phyloP scores from a whole-genome alignment of 306 rosid species.

The Glycine tomentella region DNA sequence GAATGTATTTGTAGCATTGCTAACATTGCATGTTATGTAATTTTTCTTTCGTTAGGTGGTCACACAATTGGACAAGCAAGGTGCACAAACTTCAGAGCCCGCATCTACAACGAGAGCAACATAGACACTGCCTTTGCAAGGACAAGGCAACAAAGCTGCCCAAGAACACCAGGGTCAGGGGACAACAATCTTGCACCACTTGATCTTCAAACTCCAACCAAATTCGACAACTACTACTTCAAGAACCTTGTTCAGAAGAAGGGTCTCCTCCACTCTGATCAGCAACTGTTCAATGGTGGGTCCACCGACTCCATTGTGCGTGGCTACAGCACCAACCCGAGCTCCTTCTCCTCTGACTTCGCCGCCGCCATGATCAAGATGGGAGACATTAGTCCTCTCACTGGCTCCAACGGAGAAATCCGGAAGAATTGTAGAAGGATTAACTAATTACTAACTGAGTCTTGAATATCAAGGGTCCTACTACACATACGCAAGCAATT shows the following conservation, averaged over 20 bases:
- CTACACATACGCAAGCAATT: no score
- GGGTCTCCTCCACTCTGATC: constrained; percentile 70
- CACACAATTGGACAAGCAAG: constrained; percentile 96
- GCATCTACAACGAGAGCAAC: constrained; percentile 75
- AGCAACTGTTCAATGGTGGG: constrained; percentile 62
- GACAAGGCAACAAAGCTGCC: constrained; percentile 52
- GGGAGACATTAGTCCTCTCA: constrained; percentile 66
- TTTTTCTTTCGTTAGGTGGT: constrained; percentile 43
- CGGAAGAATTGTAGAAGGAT: constrained; percentile 59
- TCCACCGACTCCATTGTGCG: constrained; percentile 58
- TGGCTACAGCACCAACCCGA: constrained; percentile 50
- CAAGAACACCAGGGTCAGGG: constrained; percentile 50
- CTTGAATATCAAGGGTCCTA: no score
- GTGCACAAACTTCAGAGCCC: constrained; percentile 70
- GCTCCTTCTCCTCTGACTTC: constrained; percentile 54
- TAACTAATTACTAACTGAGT: constrained; percentile 29
- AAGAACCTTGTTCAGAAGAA: constrained; percentile 61
- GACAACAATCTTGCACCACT: constrained; percentile 65
- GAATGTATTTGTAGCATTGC: no score
- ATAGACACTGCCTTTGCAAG: constrained; percentile 57
- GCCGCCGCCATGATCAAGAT: constrained; percentile 58
- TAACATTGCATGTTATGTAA: no score
- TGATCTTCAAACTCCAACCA: constrained; percentile 63
- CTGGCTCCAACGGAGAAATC: constrained; percentile 61
- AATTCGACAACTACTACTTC: constrained; percentile 65